Percentiles rank a stretch among this genome's conserved stretches.
Evolutionary conservation across 2,329 filamentous ascomycete species (phyloP).

Genomic region (Cladosporium sp.): DNA sequence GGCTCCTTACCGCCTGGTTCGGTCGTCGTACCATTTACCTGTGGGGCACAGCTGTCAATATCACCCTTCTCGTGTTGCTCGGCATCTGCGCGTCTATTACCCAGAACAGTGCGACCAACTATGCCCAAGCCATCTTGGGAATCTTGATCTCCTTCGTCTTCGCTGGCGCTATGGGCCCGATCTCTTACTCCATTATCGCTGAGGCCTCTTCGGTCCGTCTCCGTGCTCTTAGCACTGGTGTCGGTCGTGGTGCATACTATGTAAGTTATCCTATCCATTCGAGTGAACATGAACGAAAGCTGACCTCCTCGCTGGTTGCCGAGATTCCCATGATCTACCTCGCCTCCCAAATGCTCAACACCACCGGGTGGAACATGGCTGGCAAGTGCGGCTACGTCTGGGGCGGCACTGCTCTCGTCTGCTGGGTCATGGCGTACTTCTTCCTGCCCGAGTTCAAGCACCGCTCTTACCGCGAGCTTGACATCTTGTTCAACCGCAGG

Average conservation of each 20-base stretch:
- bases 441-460: conserved; percentile 77
- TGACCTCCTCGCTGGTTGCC: conserved; percentile 64
- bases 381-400: conserved; percentile 90
- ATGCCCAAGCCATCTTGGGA: conserved; percentile 73
- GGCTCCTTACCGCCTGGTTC: conserved; percentile 72
- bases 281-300: neutral
- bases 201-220: conserved; percentile 81
- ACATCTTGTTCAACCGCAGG: conserved; percentile 76
- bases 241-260: conserved; percentile 68
- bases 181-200: conserved; percentile 84
- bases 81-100: conserved; percentile 76
- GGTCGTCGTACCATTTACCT: conserved; percentile 77
- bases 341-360: conserved; percentile 92
- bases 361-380: conserved; percentile 80
- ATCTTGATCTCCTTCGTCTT: conserved; percentile 84
- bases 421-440: conserved; percentile 82
- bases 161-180: conserved; percentile 83
- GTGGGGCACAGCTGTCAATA: conserved; percentile 64
- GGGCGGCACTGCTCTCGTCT: conserved; percentile 77
- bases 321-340: conserved; percentile 79
- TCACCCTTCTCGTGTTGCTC: conserved; percentile 74
- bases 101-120: conserved; percentile 57
- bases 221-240: conserved; percentile 87
- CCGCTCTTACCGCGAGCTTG: conserved; percentile 81
- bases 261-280: neutral